phyloP scores from a whole-genome alignment of 1,284 basidiomycete species.

The Ceratobasidium sp. region DNA sequence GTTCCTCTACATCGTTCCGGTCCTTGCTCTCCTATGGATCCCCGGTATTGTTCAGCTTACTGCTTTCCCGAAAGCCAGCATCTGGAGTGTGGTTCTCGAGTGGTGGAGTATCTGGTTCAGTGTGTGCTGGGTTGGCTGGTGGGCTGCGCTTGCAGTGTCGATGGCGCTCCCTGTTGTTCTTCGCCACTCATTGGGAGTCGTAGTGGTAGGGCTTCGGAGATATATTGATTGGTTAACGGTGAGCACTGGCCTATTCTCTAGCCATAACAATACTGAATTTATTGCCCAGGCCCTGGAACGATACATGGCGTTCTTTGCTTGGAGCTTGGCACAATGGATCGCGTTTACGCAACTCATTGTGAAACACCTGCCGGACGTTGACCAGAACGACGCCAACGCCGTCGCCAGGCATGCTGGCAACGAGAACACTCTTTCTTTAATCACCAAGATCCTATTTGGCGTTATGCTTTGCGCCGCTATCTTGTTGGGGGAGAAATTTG shows the following conservation, averaged over 20 bases:
- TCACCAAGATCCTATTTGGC: conserved; percentile 80
- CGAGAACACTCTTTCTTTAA: conserved; percentile 60
- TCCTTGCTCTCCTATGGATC: conserved; percentile 67
- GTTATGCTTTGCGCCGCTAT: conserved; percentile 79
- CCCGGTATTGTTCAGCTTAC: conserved; percentile 78
- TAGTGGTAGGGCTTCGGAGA: conserved; percentile 75
- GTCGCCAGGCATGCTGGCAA: conserved; percentile 48
- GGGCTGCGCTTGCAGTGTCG: conserved; percentile 78
- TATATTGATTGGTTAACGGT: conserved; percentile 81
- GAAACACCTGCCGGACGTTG: conserved; percentile 54
- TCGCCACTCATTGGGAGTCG: conserved; percentile 72
- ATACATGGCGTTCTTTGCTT: conserved; percentile 79
- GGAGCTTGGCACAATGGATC: conserved; percentile 77
- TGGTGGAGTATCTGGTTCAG: conserved; percentile 93
- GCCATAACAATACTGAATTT: neutral
- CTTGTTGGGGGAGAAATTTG: conserved; percentile 85
- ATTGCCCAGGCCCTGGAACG: conserved; percentile 66
- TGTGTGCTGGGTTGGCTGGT: conserved; percentile 88
- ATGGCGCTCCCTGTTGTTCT: conserved; percentile 59
- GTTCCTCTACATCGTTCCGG: conserved; percentile 82
- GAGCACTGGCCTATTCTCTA: neutral
- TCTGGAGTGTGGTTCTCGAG: conserved; percentile 73
- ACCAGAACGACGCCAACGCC: conserved; percentile 48
- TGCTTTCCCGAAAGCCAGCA: conserved; percentile 65
- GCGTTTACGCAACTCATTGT: conserved; percentile 76